These are phyloP conservation scores for Calocybe gangraenosa DNA, from an alignment of 768 basidiomycete genomes.

Conservation along the genomic window DNA sequence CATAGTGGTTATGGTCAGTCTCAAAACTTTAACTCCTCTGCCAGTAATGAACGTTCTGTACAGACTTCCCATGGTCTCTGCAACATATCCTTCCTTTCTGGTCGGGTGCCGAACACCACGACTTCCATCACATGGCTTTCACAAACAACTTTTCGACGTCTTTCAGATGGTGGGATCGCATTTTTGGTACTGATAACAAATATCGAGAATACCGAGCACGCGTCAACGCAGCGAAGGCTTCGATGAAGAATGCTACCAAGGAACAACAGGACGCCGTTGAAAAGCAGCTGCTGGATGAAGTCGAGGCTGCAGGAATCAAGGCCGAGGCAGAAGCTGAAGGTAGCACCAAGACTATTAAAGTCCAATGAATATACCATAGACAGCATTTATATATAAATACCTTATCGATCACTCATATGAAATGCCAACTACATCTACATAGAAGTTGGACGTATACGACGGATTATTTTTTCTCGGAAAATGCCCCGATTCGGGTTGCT, in stretches of 20 bases:
- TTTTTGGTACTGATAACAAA: conserved; percentile 89
- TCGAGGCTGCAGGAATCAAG: conserved; percentile 67
- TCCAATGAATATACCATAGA: conserved; percentile 24
- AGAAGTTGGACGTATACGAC: neutral
- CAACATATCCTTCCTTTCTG: conserved; percentile 92
- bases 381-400: conserved; percentile 1
- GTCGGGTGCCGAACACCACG: conserved; percentile 97
- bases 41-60: conserved; percentile 2
- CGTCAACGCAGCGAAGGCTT: conserved; percentile 55
- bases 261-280: conserved; percentile 55
- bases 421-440: neutral
- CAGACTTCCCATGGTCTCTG: conserved; percentile 97
- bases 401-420: neutral
- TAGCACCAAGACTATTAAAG: conserved; percentile 28
- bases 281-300: conserved; percentile 59
- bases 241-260: conserved; percentile 48
- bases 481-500: conserved; percentile 19
- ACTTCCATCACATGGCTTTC: conserved; percentile 98
- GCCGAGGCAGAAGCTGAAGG: conserved; percentile 59
- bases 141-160: conserved; percentile 91
- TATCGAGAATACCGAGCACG: conserved; percentile 78
- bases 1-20: conserved; percentile 90
- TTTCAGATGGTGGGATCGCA: conserved; percentile 90
- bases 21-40: neutral
- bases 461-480: neutral